Base-by-base conservation (phyloP, 1,284 basidiomycete species). In the Tilletia walkeri region DNA sequence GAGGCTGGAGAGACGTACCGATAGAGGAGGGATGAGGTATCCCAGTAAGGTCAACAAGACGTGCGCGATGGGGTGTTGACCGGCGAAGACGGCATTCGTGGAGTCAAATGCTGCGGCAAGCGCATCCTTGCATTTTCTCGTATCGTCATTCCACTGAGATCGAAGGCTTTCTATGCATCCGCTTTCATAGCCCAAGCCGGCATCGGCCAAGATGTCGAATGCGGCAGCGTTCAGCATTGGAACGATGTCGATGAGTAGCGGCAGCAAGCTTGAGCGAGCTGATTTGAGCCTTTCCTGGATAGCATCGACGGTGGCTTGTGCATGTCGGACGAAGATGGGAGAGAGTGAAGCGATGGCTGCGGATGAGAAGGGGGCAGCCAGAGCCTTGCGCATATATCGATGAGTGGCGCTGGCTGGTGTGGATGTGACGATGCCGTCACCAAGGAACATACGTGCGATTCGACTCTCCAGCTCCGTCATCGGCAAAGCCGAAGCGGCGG, bases 161-260 rank as follows among this genome's bases (percentile, higher is more conserved):
- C 41, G 41, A 45, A 45, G 41, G 14, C 41, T 45, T 45, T 45
- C 41, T 1, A 45, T 3, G 41, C 41, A 45, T 45, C 41, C 41
- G 14, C 41, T 45, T 45, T 45, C 41, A 45, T 45, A 45, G 6
- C 41, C 41, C 41, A 45, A 45, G 41, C 41, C 50, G 10, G 50
- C 50, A 10, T 53, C 50, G 50, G 50, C 50, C 16, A 53, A 18
- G n/a, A 53, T 53, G 50, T 53, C 50, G 20, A 53, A 53, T 18
- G 50, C 50, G 16, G n/a, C 50, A 24, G 50, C 50, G 16, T 53
- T 53, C 18, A 53, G 50, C 18, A n/a, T 6, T 18, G 50, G 50
- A 7, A 53, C 50, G 18, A 53, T 18, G 20, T 53, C 50, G 50
- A 53, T 6, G 16, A 7, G 18, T 18, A n/a, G 16, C 50, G 16